Evolutionary conservation across 352 stramenopile genomes (phyloP).

Genomic region (Aphanomyces cochlioides): DNA sequence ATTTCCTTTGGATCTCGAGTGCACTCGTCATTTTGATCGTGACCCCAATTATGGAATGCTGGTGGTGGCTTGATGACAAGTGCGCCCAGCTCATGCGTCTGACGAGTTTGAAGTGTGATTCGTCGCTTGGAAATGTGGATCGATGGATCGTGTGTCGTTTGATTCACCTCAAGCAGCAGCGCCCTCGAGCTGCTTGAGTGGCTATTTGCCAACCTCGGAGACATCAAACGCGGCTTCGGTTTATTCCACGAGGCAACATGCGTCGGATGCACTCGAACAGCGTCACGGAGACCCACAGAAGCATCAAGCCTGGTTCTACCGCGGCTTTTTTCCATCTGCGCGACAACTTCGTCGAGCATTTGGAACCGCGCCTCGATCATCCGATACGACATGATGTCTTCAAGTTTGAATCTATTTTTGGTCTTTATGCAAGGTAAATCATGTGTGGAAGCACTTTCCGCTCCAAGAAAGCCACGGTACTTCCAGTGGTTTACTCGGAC

Average conservation of each 20-base stretch:
- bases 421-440: too few relatives aligned
- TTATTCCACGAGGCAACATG: slow-evolving; percentile 13
- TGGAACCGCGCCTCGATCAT: slow-evolving; percentile 29
- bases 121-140: neutral
- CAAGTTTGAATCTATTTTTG: too few relatives aligned
- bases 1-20: slow-evolving; percentile 17
- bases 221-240: neutral
- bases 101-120: neutral
- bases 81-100: neutral
- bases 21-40: neutral
- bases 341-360: slow-evolving; percentile 25
- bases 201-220: neutral
- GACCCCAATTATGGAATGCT: slow-evolving; percentile 10
- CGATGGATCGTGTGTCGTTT: neutral
- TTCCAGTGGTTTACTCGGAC: too few relatives aligned
- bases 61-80: neutral
- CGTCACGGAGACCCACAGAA: slow-evolving; percentile 7
- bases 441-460: too few relatives aligned
- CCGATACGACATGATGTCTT: slow-evolving; percentile 18
- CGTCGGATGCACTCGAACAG: slow-evolving; percentile 6
- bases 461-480: too few relatives aligned
- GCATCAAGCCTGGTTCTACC: slow-evolving; percentile 9
- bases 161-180: neutral
- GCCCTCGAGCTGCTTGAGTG: neutral
- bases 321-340: neutral